A percentile compares a stretch with the other conserved stretches of the same genome.
Evolutionary conservation across 2,329 filamentous ascomycete species (phyloP).

Genomic region (Scedosporium apiospermum): DNA sequence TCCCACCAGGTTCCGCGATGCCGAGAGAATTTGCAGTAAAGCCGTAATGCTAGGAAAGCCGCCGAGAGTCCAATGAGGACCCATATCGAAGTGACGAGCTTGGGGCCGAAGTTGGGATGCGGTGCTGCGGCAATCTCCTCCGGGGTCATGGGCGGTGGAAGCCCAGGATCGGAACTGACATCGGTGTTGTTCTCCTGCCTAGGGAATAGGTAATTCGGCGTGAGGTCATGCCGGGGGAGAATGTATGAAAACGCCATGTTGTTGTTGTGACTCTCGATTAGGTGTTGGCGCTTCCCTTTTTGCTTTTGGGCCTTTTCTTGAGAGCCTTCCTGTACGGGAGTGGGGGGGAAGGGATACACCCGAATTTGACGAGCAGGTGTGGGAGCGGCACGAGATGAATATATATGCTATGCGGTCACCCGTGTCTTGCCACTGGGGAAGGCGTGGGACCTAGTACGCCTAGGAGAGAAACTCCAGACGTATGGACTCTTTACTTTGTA

Average conservation of each 20-base stretch:
- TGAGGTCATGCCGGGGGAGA: background rate
- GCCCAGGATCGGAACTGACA: background rate
- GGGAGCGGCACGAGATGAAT: slow-evolving; percentile 1
- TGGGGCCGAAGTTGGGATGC: slow-evolving; percentile 9
- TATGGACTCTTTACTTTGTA: no score
- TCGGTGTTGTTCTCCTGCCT: background rate
- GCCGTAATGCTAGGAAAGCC: slow-evolving; percentile 13
- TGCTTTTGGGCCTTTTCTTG: background rate
- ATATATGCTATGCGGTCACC: background rate
- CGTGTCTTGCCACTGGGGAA: no score
- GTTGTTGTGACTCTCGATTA: background rate
- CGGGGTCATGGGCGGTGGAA: background rate
- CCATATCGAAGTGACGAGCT: slow-evolving; percentile 13
- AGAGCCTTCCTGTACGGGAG: background rate
- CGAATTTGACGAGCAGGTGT: background rate
- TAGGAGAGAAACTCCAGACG: no score
- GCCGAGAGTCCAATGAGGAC: slow-evolving; percentile 11
- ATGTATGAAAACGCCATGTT: background rate
- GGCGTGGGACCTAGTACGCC: no score
- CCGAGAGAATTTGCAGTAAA: slow-evolving; percentile 16
- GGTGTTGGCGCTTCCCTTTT: background rate
- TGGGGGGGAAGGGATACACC: background rate
- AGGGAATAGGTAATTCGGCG: background rate
- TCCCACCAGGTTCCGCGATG: slow-evolving; percentile 18
- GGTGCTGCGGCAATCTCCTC: slow-evolving; percentile 4